phyloP scores from a whole-genome alignment of 371 early-diverging fungal species.

The Dipsacomyces acuminosporus region DNA sequence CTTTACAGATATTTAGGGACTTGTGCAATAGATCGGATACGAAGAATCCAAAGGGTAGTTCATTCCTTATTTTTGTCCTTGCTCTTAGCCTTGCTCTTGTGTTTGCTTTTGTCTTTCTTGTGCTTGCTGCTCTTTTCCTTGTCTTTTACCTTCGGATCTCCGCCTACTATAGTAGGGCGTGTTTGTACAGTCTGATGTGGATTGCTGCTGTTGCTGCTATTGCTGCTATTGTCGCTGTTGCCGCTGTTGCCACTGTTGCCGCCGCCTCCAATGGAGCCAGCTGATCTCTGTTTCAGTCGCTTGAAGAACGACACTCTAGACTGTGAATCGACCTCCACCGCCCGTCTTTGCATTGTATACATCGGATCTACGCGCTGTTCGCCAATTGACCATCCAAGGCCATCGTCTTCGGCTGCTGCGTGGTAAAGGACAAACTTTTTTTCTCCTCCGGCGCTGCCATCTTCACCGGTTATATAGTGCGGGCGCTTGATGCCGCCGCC shows the following conservation, averaged over 20 bases:
- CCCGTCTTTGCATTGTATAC: conserved; percentile 33
- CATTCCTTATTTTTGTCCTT: neutral
- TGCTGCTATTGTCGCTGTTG: neutral
- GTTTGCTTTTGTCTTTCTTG: conserved; percentile 1
- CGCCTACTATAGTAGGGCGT: neutral
- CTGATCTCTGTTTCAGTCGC: conserved; percentile 14
- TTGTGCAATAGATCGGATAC: too few relatives aligned
- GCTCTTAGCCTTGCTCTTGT: neutral
- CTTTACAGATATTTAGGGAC: too few relatives aligned
- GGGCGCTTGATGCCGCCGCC: too few relatives aligned
- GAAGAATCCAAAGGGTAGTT: too few relatives aligned
- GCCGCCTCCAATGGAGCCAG: neutral
- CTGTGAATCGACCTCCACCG: conserved; percentile 13
- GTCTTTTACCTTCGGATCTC: neutral
- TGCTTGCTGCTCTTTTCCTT: neutral
- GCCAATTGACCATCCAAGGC: conserved; percentile 21
- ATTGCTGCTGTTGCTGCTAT: neutral
- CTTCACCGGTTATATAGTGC: too few relatives aligned
- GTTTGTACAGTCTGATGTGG: too few relatives aligned
- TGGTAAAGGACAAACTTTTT: conserved; percentile 1
- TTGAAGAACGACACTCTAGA: conserved; percentile 31
- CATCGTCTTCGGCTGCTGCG: conserved; percentile 34
- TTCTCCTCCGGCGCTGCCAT: too few relatives aligned
- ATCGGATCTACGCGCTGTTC: conserved; percentile 26
- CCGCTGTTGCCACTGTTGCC: neutral